Percentiles rank a stretch among this genome's conserved stretches.
phyloP scores from a whole-genome alignment of 495 filamentous ascomycete species.

The Filosporella fistucella region DNA sequence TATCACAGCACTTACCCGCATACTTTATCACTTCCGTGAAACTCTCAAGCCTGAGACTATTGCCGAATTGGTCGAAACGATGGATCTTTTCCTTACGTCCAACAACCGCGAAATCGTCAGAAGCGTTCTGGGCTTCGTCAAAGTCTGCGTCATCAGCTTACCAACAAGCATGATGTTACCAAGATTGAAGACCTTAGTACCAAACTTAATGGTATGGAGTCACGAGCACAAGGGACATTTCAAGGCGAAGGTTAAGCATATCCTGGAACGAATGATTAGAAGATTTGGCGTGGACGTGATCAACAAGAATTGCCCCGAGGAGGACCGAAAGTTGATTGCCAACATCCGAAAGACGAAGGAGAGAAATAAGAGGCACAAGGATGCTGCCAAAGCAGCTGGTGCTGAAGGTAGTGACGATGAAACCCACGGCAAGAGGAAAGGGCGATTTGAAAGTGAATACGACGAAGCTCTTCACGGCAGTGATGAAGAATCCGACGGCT shows the following conservation, averaged over 20 bases:
- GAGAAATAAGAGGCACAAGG: constrained; percentile 78
- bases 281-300: constrained; percentile 79
- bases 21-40: constrained; percentile 83
- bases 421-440: constrained; percentile 37
- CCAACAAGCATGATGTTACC: constrained; percentile 70
- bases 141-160: constrained; percentile 86
- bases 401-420: constrained; percentile 40
- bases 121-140: constrained; percentile 89
- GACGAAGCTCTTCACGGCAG: constrained; percentile 93
- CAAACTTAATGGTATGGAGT: constrained; percentile 91
- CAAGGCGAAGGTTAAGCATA: constrained; percentile 94
- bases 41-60: constrained; percentile 49
- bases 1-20: constrained; percentile 84
- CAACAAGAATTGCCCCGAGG: constrained; percentile 72
- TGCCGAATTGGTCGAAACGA: constrained; percentile 78
- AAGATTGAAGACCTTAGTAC: constrained; percentile 67
- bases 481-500: constrained; percentile 59
- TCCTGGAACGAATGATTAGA: constrained; percentile 86
- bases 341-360: constrained; percentile 95
- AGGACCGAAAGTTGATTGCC: constrained; percentile 80
- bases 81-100: constrained; percentile 90
- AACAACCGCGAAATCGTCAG: constrained; percentile 96
- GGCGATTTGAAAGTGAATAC: constrained; percentile 82
- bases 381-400: constrained; percentile 48
- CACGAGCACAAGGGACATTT: constrained; percentile 97